These are phyloP conservation scores for Elongisporangium prolatum DNA, from an alignment of 352 stramenopile genomes.

Conservation along the genomic window DNA sequence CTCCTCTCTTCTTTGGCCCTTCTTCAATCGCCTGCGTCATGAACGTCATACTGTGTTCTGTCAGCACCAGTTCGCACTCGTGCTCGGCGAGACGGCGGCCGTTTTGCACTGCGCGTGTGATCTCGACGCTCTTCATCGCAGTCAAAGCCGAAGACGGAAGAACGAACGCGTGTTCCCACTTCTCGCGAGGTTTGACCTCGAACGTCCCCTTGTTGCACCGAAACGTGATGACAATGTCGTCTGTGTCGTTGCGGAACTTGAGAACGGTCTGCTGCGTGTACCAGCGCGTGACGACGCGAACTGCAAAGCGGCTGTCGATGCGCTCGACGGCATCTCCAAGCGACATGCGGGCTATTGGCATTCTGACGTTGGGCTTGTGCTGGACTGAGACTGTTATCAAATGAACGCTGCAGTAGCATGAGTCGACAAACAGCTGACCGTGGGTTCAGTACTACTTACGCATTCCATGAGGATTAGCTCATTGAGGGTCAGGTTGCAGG, in stretches of 20 bases:
- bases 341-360: no score
- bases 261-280: conserved; percentile 1
- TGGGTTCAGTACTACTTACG: no score
- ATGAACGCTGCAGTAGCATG: no score
- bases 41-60: not conserved
- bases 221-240: not conserved
- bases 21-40: no score
- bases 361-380: no score
- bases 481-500: no score
- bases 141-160: not conserved
- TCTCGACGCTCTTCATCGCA: not conserved
- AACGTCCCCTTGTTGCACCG: not conserved
- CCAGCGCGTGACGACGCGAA: not conserved
- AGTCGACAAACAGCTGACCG: no score
- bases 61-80: not conserved
- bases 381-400: no score
- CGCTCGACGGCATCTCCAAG: no score
- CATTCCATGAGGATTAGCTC: no score
- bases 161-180: not conserved
- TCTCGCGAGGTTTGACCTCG: not conserved
- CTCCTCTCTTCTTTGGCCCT: no score
- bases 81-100: not conserved
- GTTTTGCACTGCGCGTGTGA: not conserved
- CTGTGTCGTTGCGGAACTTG: not conserved
- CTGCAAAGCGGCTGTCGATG: not conserved